Base-by-base conservation (phyloP, 306 rosid species). In the Castanea mollissima region DNA sequence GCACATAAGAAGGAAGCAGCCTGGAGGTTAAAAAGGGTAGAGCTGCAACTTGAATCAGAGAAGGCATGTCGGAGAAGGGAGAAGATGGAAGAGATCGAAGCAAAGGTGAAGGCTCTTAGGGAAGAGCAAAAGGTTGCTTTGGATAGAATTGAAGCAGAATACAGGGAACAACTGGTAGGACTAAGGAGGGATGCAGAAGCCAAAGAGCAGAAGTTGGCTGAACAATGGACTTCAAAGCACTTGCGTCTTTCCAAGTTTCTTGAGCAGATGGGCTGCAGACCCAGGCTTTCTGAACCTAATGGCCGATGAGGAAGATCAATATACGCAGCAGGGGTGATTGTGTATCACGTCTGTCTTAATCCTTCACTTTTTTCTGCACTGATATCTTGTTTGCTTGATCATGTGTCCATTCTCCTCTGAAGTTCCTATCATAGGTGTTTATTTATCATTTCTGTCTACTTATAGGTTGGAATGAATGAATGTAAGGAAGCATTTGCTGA, bases 131-230 rank as follows among this genome's bases (percentile, higher is more conserved):
- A 89, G 38, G 83, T 79, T 55, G 90, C 89, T 6, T 60, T 94
- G 83, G 99, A 94, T 70, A 88, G 92, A 83, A 89, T 94, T 27
- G 99, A 94, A 87, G 87, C 88, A 8, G 97, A 94, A 68, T 94
- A 92, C 74, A 82, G 88, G 78, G 97, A 94, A 35, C 99, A 94
- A 75, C 76, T 94, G 59, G 88, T 89, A 16, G 97, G 92, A 64
- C 73, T 94, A 76, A 90, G 90, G 83, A 90, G 94, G 80, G 99
- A 94, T 64, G 99, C 97, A 12, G 97, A 94, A 78, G 84, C 86
- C 49, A 94, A 94, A 83, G 99, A 94, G 84, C 99, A 92, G 79
- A 94, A 94, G 83, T 59, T 94, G 90, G 89, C 97, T 70, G 99
- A 94, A 70, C 99, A 92, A 84, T 92, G 97, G 99, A 85, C 91